Evolutionary conservation across 2,329 filamentous ascomycete genomes (phyloP).

Genomic region (Penicillium sp.): DNA sequence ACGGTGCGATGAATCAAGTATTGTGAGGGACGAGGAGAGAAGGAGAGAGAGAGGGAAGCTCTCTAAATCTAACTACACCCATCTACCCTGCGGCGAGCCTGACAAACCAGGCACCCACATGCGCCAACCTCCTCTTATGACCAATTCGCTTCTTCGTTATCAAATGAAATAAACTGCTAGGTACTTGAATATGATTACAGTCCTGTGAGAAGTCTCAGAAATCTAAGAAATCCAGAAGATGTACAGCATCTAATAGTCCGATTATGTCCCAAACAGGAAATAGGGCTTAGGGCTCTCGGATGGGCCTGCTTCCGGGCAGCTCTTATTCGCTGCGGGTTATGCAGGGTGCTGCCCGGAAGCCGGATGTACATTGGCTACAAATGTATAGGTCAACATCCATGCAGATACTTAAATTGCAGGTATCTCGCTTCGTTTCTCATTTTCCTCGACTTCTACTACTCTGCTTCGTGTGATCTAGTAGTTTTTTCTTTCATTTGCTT

Average conservation of each 20-base stretch:
- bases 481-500: background rate
- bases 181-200: too few species aligned
- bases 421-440: background rate
- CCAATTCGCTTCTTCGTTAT: too few species aligned
- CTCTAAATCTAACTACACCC: too few species aligned
- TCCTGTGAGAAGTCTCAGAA: too few species aligned
- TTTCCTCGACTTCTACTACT: background rate
- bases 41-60: too few species aligned
- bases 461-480: background rate
- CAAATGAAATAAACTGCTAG: too few species aligned
- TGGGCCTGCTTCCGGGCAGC: background rate
- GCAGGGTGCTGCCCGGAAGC: background rate
- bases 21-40: too few species aligned
- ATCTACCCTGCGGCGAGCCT: too few species aligned
- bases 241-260: background rate
- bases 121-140: too few species aligned
- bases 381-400: background rate
- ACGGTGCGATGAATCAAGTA: too few species aligned
- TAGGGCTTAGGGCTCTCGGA: constrained; percentile 22
- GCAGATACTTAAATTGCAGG: background rate
- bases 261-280: constrained; percentile 5
- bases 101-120: too few species aligned
- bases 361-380: background rate
- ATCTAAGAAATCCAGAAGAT: background rate
- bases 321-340: background rate